These are phyloP conservation scores for Verbena officinalis DNA, from an alignment of 257 asterid genomes.

Conservation along the genomic window DNA sequence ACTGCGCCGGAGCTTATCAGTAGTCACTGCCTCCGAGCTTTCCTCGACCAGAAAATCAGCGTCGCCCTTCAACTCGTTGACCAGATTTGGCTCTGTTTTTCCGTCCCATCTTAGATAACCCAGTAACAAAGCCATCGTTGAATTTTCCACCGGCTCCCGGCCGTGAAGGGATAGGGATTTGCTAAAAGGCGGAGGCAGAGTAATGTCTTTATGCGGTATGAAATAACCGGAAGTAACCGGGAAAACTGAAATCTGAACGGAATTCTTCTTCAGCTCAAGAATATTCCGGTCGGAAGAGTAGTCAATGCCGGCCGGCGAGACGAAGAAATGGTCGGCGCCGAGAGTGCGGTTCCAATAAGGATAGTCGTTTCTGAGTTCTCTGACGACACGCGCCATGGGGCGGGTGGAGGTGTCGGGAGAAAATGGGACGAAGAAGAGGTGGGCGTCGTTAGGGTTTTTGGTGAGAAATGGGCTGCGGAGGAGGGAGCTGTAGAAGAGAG, in stretches of 20 bases:
- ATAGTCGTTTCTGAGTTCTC: slow-evolving; percentile 47
- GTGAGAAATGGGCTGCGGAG: slow-evolving; percentile 63
- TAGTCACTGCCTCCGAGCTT: slow-evolving; percentile 32
- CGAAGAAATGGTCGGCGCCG: slow-evolving; percentile 91
- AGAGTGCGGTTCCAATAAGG: slow-evolving; percentile 90
- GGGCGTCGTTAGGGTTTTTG: slow-evolving; percentile 60
- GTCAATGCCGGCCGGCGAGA: slow-evolving; percentile 68
- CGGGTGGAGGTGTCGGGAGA: slow-evolving; percentile 67
- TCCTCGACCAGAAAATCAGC: slow-evolving; percentile 55
- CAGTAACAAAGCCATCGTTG: slow-evolving; percentile 32
- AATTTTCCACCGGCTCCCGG: slow-evolving; percentile 12
- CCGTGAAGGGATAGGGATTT: slow-evolving; percentile 24
- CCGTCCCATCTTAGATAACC: slow-evolving; percentile 69
- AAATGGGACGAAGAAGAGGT: slow-evolving; percentile 79
- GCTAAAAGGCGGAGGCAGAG: slow-evolving; percentile 59
- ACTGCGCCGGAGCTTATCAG: slow-evolving; percentile 36
- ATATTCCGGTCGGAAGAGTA: slow-evolving; percentile 72
- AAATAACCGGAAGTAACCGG: slow-evolving; percentile 72
- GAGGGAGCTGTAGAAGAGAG: slow-evolving; percentile 65
- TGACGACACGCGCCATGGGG: slow-evolving; percentile 60
- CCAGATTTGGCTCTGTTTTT: slow-evolving; percentile 38
- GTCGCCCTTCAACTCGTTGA: slow-evolving; percentile 54
- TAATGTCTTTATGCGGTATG: slow-evolving; percentile 83
- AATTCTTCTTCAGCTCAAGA: slow-evolving; percentile 86
- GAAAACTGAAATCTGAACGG: slow-evolving; percentile 69